These are phyloP conservation scores for Mucor velutinosus DNA, from an alignment of 371 early-diverging fungal genomes.

Conservation along the genomic window DNA sequence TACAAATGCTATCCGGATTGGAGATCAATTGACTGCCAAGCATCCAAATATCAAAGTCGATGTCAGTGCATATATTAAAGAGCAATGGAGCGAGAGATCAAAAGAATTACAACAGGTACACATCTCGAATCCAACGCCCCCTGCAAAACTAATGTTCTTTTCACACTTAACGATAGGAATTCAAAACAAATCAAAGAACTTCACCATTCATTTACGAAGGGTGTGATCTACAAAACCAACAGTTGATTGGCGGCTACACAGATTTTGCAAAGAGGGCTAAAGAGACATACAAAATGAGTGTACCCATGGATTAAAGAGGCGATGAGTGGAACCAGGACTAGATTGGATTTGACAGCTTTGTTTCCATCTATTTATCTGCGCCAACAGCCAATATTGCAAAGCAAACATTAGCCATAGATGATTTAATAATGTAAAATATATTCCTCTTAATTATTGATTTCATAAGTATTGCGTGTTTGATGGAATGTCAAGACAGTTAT, in stretches of 20 bases:
- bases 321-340: background rate
- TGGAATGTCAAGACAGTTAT: no score
- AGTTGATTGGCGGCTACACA: slow-evolving; percentile 49
- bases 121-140: background rate
- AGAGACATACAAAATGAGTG: slow-evolving; percentile 27
- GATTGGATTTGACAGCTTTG: no score
- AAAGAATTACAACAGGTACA: slow-evolving; percentile 47
- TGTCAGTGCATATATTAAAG: slow-evolving; percentile 45
- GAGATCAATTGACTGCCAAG: slow-evolving; percentile 37
- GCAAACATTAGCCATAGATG: no score
- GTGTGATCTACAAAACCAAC: slow-evolving; percentile 36
- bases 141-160: background rate
- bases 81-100: slow-evolving; percentile 48
- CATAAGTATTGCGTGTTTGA: no score
- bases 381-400: no score
- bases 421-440: no score
- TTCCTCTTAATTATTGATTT: no score
- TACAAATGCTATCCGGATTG: slow-evolving; percentile 43
- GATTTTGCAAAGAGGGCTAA: slow-evolving; percentile 50
- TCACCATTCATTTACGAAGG: slow-evolving; percentile 63
- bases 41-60: slow-evolving; percentile 46
- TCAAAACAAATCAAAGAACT: slow-evolving; percentile 40
- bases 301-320: slow-evolving; percentile 21
- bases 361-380: no score
- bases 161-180: slow-evolving; percentile 25